Evolutionary conservation across 1,284 basidiomycete genomes (phyloP).

Genomic region (Athelia psychrophila): DNA sequence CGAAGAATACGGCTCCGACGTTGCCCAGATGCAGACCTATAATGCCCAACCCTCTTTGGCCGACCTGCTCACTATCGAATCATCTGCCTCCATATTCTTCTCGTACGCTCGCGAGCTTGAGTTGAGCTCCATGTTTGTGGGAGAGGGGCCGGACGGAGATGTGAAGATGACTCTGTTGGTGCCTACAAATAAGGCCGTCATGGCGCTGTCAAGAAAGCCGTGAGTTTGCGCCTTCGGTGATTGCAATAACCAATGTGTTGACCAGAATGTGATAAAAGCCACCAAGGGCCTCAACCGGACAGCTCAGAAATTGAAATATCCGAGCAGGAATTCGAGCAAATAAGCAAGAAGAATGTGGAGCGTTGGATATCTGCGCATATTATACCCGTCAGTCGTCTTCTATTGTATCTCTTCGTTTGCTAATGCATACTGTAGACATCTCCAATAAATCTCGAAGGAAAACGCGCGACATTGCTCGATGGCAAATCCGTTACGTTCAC

Average conservation of each 20-base stretch:
- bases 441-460: slow-evolving; percentile 35
- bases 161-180: slow-evolving; percentile 57
- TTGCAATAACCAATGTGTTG: slow-evolving; percentile 1
- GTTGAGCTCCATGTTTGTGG: slow-evolving; percentile 47
- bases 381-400: slow-evolving; percentile 51
- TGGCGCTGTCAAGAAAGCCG: slow-evolving; percentile 73
- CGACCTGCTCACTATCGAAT: slow-evolving; percentile 73
- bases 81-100: slow-evolving; percentile 73
- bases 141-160: slow-evolving; percentile 9
- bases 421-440: slow-evolving; percentile 25
- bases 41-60: slow-evolving; percentile 45
- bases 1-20: not conserved
- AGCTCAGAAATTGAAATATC: slow-evolving; percentile 51
- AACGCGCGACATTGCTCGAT: slow-evolving; percentile 49
- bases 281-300: slow-evolving; percentile 45
- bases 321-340: slow-evolving; percentile 59
- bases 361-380: slow-evolving; percentile 74
- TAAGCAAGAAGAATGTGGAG: slow-evolving; percentile 60
- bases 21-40: not conserved
- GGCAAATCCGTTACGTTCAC: slow-evolving; percentile 54
- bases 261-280: slow-evolving; percentile 32
- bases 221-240: slow-evolving; percentile 32
- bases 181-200: slow-evolving; percentile 80
- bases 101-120: slow-evolving; percentile 72
- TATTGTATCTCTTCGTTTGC: slow-evolving; percentile 1